A percentile compares a stretch with the other conserved stretches of the same genome.
Conservation (phyloP, 352 stramenopile species). For the Globisporangium paddicum region DNA sequence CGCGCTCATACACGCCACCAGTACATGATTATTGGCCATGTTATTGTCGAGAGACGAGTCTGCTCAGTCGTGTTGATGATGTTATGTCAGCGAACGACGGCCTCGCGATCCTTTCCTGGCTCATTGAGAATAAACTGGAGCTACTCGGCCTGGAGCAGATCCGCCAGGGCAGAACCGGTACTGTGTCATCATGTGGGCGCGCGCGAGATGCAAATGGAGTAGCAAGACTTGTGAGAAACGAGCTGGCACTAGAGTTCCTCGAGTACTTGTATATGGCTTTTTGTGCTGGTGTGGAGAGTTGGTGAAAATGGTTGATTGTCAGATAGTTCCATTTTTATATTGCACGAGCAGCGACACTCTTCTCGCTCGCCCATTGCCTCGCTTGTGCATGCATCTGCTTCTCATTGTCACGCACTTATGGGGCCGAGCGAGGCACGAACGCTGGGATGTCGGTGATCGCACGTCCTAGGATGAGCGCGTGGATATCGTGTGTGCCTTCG, state of each 20-base stretch:
- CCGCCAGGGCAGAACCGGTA: too few relatives aligned
- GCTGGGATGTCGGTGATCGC: slow-evolving; percentile 95
- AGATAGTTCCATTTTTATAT: not conserved
- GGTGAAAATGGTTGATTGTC: too few relatives aligned
- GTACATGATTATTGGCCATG: not conserved
- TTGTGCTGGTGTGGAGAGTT: too few relatives aligned
- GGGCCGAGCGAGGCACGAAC: slow-evolving; percentile 89
- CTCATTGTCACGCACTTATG: slow-evolving; percentile 23
- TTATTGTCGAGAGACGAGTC: not conserved
- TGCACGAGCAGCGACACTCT: not conserved
- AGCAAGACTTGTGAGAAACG: too few relatives aligned
- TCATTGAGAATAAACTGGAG: too few relatives aligned
- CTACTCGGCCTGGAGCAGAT: too few relatives aligned
- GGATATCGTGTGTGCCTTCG: slow-evolving; percentile 98
- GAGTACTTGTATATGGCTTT: too few relatives aligned
- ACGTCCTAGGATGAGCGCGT: slow-evolving; percentile 97
- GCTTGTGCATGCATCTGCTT: not conserved
- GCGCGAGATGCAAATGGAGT: too few relatives aligned
- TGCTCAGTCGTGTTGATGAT: not conserved
- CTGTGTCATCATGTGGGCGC: too few relatives aligned
- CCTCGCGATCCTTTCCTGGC: too few relatives aligned
- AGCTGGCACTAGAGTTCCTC: too few relatives aligned
- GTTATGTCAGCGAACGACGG: too few relatives aligned
- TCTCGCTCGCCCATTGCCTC: not conserved
- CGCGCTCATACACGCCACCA: slow-evolving; percentile 3